A percentile compares a stretch with the other conserved stretches of the same genome.
Conservation (phyloP, 31 red algal species). For the Odonthalia washingtoniensis region DNA sequence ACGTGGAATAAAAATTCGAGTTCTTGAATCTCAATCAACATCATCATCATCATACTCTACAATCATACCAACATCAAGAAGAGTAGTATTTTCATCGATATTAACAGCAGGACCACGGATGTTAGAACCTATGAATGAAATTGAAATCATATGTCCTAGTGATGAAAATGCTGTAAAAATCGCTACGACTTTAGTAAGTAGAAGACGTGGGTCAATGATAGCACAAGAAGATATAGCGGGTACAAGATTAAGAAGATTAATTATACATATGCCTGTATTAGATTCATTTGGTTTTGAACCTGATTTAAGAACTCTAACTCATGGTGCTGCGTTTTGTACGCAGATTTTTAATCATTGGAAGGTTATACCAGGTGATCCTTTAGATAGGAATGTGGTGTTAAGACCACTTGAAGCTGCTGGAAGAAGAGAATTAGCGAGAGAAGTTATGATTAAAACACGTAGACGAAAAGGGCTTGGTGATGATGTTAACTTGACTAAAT, state of each 20-base stretch:
- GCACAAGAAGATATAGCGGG: conserved; percentile 68
- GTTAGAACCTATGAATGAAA: conserved; percentile 82
- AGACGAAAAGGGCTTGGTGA: conserved; percentile 87
- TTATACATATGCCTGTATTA: conserved; percentile 80
- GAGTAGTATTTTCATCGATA: conserved; percentile 82
- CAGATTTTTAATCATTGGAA: conserved; percentile 92
- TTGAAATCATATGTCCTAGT: conserved; percentile 71
- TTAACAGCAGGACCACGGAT: conserved; percentile 86
- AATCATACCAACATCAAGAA: conserved; percentile 83
- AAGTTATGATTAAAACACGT: conserved; percentile 93
- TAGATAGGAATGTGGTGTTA: conserved; percentile 75
- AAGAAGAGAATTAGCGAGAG: conserved; percentile 71
- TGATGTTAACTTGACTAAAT: conserved; percentile 79
- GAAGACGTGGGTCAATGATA: conserved; percentile 78
- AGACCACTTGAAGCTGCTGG: conserved; percentile 72
- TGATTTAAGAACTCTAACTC: conserved; percentile 81
- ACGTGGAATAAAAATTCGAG: conserved; percentile 75
- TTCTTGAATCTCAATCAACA: conserved; percentile 68
- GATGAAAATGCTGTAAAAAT: conserved; percentile 54
- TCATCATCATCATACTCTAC: conserved; percentile 61
- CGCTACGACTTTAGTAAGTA: conserved; percentile 48
- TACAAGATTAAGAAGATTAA: conserved; percentile 61
- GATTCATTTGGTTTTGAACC: conserved; percentile 93
- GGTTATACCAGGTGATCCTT: conserved; percentile 86
- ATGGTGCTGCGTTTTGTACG: conserved; percentile 64